A percentile compares a stretch with the other conserved stretches of the same genome.
Evolutionary conservation across 345 rosid species (phyloP).

Genomic region (Fremontodendron californicum): DNA sequence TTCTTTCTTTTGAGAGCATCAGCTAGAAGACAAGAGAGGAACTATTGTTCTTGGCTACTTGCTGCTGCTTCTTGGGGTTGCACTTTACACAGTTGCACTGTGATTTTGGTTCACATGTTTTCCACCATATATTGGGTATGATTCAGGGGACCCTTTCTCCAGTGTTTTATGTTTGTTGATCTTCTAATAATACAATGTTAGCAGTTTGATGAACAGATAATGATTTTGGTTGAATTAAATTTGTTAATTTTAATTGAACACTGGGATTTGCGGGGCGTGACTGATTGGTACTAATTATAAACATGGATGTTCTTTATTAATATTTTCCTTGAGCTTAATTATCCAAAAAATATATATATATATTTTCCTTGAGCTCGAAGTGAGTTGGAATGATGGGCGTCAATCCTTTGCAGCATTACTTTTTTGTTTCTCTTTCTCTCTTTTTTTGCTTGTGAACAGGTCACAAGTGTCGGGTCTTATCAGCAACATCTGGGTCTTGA

Average conservation of each 20-base stretch:
- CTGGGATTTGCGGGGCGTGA: neutral
- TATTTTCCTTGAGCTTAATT: neutral
- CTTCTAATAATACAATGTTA: neutral
- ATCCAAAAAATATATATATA: too few relatives aligned
- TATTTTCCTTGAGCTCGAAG: neutral
- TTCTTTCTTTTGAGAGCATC: neutral
- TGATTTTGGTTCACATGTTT: too few relatives aligned
- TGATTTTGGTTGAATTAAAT: neutral
- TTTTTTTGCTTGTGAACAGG: conserved; percentile 13
- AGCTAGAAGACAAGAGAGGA: neutral
- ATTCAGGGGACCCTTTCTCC: neutral
- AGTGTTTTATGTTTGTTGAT: neutral
- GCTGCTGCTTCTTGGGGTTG: too few relatives aligned
- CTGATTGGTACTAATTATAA: neutral
- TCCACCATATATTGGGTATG: neutral
- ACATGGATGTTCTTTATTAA: neutral
- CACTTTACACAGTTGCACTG: too few relatives aligned
- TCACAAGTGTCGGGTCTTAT: conserved; percentile 20
- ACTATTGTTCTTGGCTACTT: neutral
- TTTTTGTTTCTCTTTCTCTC: neutral
- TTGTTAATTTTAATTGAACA: neutral
- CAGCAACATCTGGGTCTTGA: conserved; percentile 11
- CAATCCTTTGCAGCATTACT: conserved; percentile 15
- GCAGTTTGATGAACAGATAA: neutral
- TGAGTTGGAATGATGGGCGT: conserved; percentile 22